Evolutionary conservation across 2,329 filamentous ascomycete species (phyloP), one percentile per base, ranked within the genome.

Genomic region (Phyllosticta citribraziliensis): DNA sequence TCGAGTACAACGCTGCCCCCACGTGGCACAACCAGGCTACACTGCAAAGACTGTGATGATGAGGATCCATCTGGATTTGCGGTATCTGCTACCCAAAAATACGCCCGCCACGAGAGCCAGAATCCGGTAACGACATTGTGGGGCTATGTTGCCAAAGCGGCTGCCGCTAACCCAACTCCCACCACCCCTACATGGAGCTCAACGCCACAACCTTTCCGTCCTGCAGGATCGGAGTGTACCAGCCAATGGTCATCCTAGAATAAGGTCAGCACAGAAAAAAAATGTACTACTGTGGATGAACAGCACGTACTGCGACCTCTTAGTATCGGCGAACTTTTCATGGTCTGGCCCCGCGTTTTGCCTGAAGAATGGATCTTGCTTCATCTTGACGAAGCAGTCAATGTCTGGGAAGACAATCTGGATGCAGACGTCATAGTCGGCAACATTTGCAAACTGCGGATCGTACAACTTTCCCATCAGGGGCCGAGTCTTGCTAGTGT

Each of bases 351-450:
- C 64, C 19, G 82, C 63, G 61, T 77, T 70, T 63, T 78, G 65
- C 68, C 78, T 76, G 64, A 79, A 82, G 69, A 70, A 79, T 2
- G 78, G 76, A 66, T 82, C 79, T 14, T 75, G 60, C 66, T 80
- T 80, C 72, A 82, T 78, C 6, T 67, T 64, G 66, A 76, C 77
- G 66, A 78, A 82, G 61, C 79, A 72, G 4, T 79, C 75, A 1
- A 82, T 57, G 51, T 62, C 67, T 61, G 74, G 63, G 65, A 81
- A 81, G 0, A 79, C 70, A 0, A 79, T 75, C 65, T 81, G 78
- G 56, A 75, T 79, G 65, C 81, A 79, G 65, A 76, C 80, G 67
- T 81, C 79, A 62, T 73, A 81, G 63, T 79, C 75, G 4, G 78
- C 77, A 4, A 80, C n/a, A 56, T 80, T 79, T n/a, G 65, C 62